Evolutionary conservation across 345 rosid genomes (phyloP).

Genomic region (Lumnitzera littorea): DNA sequence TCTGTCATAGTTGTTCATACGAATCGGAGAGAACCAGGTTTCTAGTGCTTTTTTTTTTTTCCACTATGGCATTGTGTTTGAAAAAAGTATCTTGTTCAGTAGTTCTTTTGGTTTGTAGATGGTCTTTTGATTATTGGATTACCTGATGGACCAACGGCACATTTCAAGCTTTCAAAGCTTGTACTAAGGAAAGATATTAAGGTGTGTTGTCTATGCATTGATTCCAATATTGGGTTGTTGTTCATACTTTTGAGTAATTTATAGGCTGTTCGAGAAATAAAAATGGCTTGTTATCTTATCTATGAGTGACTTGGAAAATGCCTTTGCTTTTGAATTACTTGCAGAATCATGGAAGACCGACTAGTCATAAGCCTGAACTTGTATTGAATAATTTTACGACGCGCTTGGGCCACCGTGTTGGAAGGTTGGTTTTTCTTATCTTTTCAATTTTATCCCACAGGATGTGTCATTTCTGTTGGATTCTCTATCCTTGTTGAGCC

Average conservation of each 20-base stretch:
- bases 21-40: conserved; percentile 88
- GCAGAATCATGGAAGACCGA: conserved; percentile 94
- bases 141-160: conserved; percentile 96
- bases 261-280: background rate
- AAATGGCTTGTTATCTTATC: too few relatives aligned
- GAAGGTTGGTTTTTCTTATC: conserved; percentile 40
- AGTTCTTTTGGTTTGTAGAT: conserved; percentile 34
- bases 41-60: conserved; percentile 11
- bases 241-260: too few relatives aligned
- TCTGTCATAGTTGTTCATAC: conserved; percentile 81
- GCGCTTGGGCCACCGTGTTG: conserved; percentile 84
- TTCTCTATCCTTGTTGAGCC: too few relatives aligned
- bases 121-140: conserved; percentile 72
- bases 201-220: conserved; percentile 28
- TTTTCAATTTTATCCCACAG: conserved; percentile 2
- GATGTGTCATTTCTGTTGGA: too few relatives aligned
- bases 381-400: conserved; percentile 84
- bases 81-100: background rate
- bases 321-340: conserved; percentile 2
- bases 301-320: background rate
- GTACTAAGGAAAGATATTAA: conserved; percentile 83
- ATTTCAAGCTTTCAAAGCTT: conserved; percentile 81
- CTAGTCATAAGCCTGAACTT: conserved; percentile 83
- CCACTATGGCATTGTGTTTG: background rate
- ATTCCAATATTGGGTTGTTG: background rate